Evolutionary conservation across 108 stramenopile genomes (phyloP), one percentile per base, ranked within the genome.

Genomic region (Chaetoceros muelleri): DNA sequence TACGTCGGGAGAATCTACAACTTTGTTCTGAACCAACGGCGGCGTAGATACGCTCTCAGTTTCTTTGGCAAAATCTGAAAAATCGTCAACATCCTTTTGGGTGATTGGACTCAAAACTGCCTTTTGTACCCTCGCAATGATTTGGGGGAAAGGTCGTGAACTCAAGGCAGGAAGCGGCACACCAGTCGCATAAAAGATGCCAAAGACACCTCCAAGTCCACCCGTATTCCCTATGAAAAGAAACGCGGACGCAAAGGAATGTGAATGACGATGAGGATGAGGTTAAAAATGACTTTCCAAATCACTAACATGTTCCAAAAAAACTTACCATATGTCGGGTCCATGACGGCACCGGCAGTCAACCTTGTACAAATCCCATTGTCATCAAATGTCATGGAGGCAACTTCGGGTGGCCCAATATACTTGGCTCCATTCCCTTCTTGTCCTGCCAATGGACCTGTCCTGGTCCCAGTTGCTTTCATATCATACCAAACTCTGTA

Each of bases 401-500:
- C 62, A 3, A 70, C 63, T 56, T 83, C 78, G 8, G 78, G 82
- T 10, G 78, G 64, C 16, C 68, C 72, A 28, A 66, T 53, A 44
- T 75, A 79, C 2, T 57, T 52, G 16, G 60, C 52, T 13, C 23
- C 46, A 44, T 60, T 24, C 46, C 28, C 18, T 22, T 52, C 64
- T 13, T 24, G 22, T 13, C 28, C 24, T 20, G 69, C 81, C 18
- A 61, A 51, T 0, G 65, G 54, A 3, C 65, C 70, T 28, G 55
- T 66, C 7, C 70, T 57, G 7, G 65, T 66, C 28, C 70, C 70
- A 18, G 40, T 22, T 26, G 70, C 53, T 46, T 57, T 49, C 17
- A 75, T 60, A 55, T 83, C 82, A 0, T 79, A 69, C 82, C 79
- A 80, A 27, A 84, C 77, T 8, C 79, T 60, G 30, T 75, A 71